A percentile compares a stretch with the other conserved stretches of the same genome.
These are phyloP conservation scores for Candida patagonica DNA, from an alignment of 805 yeast genomes.

Conservation along the genomic window DNA sequence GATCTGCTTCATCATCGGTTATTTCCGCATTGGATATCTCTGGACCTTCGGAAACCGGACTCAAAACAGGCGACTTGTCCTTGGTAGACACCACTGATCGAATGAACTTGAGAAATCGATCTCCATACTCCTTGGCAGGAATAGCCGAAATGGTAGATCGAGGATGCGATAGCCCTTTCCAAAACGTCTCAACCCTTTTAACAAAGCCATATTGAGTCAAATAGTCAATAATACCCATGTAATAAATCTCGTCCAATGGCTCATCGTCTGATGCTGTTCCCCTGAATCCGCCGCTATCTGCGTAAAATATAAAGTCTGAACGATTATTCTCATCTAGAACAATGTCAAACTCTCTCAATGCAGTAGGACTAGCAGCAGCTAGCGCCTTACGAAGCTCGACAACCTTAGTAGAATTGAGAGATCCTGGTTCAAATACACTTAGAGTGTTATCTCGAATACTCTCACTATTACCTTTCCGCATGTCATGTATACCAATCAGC, in stretches of 20 bases:
- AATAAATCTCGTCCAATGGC: conserved; percentile 64
- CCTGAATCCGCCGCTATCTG: conserved; percentile 76
- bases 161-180: conserved; percentile 64
- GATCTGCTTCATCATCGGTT: no score
- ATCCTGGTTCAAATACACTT: conserved; percentile 28
- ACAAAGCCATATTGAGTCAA: conserved; percentile 51
- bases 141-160: conserved; percentile 73
- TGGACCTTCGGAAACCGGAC: no score
- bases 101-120: conserved; percentile 70
- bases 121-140: conserved; percentile 87
- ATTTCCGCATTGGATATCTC: no score
- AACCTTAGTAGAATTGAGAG: conserved; percentile 20
- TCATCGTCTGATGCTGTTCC: conserved; percentile 57
- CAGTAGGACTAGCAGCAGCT: conserved; percentile 27
- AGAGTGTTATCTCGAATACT: conserved; percentile 28
- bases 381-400: conserved; percentile 27
- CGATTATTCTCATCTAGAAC: conserved; percentile 13
- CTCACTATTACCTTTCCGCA: conserved; percentile 45
- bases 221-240: conserved; percentile 90
- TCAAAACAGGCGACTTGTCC: no score
- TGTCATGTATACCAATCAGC: conserved; percentile 78
- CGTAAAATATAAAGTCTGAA: conserved; percentile 48
- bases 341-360: conserved; percentile 25
- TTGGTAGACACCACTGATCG: no score
- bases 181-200: conserved; percentile 77